Evolutionary conservation across 2,329 filamentous ascomycete genomes (phyloP).

Genomic region (Aspergillus unguis): DNA sequence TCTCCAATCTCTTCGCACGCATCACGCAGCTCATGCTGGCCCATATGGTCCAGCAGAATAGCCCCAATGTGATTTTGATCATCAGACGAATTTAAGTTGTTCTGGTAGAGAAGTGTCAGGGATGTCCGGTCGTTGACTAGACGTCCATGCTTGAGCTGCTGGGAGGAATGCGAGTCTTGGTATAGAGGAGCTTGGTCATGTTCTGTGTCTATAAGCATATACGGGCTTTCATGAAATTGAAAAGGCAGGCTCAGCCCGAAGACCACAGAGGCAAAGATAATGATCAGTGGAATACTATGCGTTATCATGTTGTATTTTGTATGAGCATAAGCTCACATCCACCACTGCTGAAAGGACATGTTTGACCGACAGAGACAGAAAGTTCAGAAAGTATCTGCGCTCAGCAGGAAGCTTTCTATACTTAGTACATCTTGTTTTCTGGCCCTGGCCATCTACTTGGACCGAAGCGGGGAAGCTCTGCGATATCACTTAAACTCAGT

Average conservation of each 20-base stretch:
- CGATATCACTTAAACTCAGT: no score
- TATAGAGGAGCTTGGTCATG: not conserved
- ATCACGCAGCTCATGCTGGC: conserved; percentile 35
- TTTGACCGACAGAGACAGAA: no score
- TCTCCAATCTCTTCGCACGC: conserved; percentile 51
- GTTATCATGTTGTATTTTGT: no score
- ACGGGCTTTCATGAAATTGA: not conserved
- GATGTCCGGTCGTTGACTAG: conserved; percentile 41
- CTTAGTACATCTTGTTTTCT: no score
- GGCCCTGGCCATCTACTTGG: no score
- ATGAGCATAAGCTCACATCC: no score
- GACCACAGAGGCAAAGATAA: not conserved
- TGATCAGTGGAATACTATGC: no score
- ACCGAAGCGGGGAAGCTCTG: no score
- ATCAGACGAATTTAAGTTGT: conserved; percentile 54
- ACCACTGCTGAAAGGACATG: no score
- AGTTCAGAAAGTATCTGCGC: no score
- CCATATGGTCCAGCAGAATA: conserved; percentile 47
- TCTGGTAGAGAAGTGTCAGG: conserved; percentile 52
- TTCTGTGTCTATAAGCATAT: not conserved
- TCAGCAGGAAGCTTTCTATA: no score
- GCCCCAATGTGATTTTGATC: conserved; percentile 53
- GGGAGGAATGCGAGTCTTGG: not conserved
- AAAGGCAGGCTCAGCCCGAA: not conserved
- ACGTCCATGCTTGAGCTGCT: not conserved